phyloP scores from a whole-genome alignment of 495 filamentous ascomycete genomes.

The Rhypophila decipiens region DNA sequence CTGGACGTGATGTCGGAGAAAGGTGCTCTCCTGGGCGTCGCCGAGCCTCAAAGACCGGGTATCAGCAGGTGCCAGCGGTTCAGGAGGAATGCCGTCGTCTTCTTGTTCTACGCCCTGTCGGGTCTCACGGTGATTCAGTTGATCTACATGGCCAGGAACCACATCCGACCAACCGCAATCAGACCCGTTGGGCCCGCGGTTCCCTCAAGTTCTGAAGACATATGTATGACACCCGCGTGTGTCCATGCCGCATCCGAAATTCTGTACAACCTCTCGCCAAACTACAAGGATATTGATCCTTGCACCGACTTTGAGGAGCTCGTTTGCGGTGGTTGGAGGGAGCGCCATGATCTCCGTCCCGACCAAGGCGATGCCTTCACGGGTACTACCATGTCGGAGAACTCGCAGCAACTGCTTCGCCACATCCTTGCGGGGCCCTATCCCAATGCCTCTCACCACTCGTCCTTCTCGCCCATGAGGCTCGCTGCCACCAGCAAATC shows the following conservation, averaged over 20 bases:
- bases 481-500: slow-evolving; percentile 19
- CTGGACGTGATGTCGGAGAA: not conserved
- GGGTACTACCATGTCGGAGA: slow-evolving; percentile 54
- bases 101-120: not conserved
- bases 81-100: not conserved
- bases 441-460: slow-evolving; percentile 41
- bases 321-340: slow-evolving; percentile 62
- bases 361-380: slow-evolving; percentile 56
- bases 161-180: too few relatives aligned
- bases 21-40: not conserved
- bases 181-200: not conserved
- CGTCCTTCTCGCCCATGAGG: slow-evolving; percentile 36
- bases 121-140: not conserved
- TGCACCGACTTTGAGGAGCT: slow-evolving; percentile 63
- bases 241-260: slow-evolving; percentile 63
- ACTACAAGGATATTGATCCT: slow-evolving; percentile 57
- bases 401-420: slow-evolving; percentile 51
- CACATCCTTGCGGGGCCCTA: slow-evolving; percentile 58
- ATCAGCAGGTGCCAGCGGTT: not conserved
- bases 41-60: not conserved
- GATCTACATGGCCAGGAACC: too few relatives aligned
- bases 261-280: slow-evolving; percentile 59
- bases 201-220: not conserved
- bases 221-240: slow-evolving; percentile 58
- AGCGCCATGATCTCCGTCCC: slow-evolving; percentile 59